A percentile compares a stretch with the other conserved stretches of the same genome.
Evolutionary conservation across 192 early-diverging fungal genomes (phyloP).

Genomic region (Spizellomyces punctatus): DNA sequence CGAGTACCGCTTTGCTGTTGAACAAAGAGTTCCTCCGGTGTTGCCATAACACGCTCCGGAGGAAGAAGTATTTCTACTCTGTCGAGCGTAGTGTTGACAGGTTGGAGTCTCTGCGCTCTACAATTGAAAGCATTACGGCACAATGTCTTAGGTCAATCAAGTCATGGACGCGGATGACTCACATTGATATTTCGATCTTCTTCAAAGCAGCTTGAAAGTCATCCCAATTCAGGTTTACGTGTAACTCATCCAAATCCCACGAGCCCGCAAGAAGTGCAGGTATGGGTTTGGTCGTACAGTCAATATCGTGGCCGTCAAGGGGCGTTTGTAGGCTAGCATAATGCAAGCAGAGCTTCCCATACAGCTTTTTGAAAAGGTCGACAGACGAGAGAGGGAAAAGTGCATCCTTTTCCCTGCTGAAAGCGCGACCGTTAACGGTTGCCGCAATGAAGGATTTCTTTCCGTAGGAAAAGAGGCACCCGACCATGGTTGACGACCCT

Average conservation of each 20-base stretch:
- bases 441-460: not conserved
- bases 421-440: not conserved
- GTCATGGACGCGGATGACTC: not conserved
- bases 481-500: not conserved
- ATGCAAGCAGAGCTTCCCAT: not conserved
- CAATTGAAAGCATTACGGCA: not conserved
- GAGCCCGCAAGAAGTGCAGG: not conserved
- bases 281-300: not conserved
- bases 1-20: not conserved
- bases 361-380: not conserved
- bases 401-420: no score
- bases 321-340: not conserved
- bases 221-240: not conserved
- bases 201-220: not conserved
- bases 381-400: not conserved
- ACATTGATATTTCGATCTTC: not conserved
- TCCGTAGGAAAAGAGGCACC: not conserved
- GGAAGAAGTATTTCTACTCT: not conserved
- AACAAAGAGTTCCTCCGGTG: not conserved
- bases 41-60: not conserved
- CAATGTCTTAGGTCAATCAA: not conserved
- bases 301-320: not conserved
- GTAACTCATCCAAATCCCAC: not conserved
- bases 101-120: not conserved
- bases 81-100: not conserved